Evolutionary conservation across 306 rosid genomes (phyloP).

Genomic region (Herpetospermum pedunculosum): DNA sequence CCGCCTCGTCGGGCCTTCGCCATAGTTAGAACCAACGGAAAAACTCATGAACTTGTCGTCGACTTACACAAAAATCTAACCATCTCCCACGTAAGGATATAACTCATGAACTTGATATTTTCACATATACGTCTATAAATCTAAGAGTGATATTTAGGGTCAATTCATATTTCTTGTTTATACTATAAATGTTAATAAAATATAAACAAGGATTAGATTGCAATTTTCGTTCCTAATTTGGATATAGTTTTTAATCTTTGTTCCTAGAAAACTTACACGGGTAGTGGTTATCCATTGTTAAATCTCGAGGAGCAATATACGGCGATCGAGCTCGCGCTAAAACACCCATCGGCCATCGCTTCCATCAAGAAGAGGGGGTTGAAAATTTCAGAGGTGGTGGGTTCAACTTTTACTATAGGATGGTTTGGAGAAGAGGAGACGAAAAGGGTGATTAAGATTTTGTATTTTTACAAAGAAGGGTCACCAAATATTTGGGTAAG

Average conservation of each 20-base stretch:
- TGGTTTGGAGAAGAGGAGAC: slow-evolving; percentile 20
- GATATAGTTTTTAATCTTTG: too few species aligned
- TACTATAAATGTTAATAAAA: too few species aligned
- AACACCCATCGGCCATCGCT: slow-evolving; percentile 3
- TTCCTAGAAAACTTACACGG: neutral
- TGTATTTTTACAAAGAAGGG: slow-evolving; percentile 14
- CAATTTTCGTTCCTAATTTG: too few species aligned
- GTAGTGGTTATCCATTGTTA: slow-evolving; percentile 31
- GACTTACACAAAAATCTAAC: slow-evolving; percentile 4
- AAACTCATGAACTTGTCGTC: slow-evolving; percentile 24
- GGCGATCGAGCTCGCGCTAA: slow-evolving; percentile 2
- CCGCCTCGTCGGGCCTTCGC: slow-evolving; percentile 34
- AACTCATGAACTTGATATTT: too few species aligned
- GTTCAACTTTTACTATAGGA: slow-evolving; percentile 12
- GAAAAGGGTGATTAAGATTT: slow-evolving; percentile 10
- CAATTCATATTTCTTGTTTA: too few species aligned
- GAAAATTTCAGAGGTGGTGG: slow-evolving; percentile 16
- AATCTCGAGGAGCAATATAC: slow-evolving; percentile 13
- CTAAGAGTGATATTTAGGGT: too few species aligned
- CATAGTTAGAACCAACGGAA: slow-evolving; percentile 19
- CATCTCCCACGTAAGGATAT: slow-evolving; percentile 16
- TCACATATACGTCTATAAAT: too few species aligned
- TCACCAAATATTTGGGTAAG: slow-evolving; percentile 20
- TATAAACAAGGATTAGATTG: too few species aligned
- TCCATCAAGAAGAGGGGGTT: slow-evolving; percentile 21